Evolutionary conservation across 768 basidiomycete species (phyloP), one percentile per base, ranked within the genome.

Genomic region (Boletales sp.): DNA sequence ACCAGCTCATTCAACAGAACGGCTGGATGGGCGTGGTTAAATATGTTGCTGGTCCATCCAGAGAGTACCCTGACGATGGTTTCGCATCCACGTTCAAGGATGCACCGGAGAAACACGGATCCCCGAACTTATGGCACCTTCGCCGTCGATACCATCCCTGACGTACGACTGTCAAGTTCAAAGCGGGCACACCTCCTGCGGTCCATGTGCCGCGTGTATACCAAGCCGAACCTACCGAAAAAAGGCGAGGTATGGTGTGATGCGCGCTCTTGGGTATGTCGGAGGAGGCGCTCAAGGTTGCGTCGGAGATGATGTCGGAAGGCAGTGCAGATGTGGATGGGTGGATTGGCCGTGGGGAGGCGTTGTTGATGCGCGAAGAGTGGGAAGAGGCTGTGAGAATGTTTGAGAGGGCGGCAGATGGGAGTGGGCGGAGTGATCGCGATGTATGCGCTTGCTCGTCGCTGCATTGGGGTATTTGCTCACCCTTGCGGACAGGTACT

Each of bases 321-420:
- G 84, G 81, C 0, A 75, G 72, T 36, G 77, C 75, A 36, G 89
- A 95, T 58, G 74, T 83, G 10, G 90, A 94, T 62, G 94, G 82
- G 0, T 72, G 94, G 36, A 68, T 91, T 0, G 91, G 89, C 0
- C 72, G 72, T 50, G 90, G 80, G 1, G 94, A 96, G 68, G 77
- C 74, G 2, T 56, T 84, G 54, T 59, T 94, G 54, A 78, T 76
- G 48, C 80, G 83, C 47, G 90, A 93, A 62, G 83, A 90, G 53
- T 97, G 83, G 79, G 91, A 94, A 41, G 88, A 92, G 50, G 94
- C 90, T 1, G 85, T 93, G 0, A 66, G 89, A 57, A 67, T 80
- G 3, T 75, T 95, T 32, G 87, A 89, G 59, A 77, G 77, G 11
- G 97, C 89, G 51, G 97, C 89, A 50, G 91, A 97, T 68, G 77